These are phyloP conservation scores for Carex kokanica DNA, from an alignment of 176 grass and related monocot genomes.

Conservation along the genomic window DNA sequence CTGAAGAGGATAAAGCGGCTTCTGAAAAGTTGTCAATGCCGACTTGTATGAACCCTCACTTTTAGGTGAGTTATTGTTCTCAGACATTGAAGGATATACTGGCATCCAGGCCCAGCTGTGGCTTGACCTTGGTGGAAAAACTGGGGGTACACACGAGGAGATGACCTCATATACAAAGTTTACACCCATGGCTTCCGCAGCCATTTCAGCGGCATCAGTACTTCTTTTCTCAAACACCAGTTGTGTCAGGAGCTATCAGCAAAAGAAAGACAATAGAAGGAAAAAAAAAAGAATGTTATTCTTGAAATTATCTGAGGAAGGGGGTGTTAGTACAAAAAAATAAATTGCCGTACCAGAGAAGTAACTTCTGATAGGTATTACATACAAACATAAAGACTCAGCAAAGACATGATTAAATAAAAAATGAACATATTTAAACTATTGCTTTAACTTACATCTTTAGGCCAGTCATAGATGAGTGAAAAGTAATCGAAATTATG, in stretches of 20 bases:
- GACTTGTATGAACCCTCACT: constrained; percentile 45
- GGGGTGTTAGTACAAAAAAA: background rate
- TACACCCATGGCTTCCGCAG: constrained; percentile 82
- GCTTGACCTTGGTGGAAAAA: constrained; percentile 77
- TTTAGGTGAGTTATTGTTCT: constrained; percentile 32
- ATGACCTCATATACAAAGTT: constrained; percentile 97
- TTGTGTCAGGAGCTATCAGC: constrained; percentile 79
- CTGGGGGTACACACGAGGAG: constrained; percentile 89
- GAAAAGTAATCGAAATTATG: constrained; percentile 99
- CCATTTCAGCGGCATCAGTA: constrained; percentile 83
- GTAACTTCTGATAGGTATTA: constrained; percentile 7
- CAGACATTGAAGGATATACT: constrained; percentile 48
- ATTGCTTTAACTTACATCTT: constrained; percentile 69
- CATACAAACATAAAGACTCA: constrained; percentile 19
- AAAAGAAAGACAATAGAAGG: constrained; percentile 15
- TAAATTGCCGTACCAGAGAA: background rate
- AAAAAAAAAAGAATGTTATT: background rate
- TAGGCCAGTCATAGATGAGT: constrained; percentile 83
- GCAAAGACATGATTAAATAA: constrained; percentile 3
- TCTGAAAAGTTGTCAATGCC: constrained; percentile 39
- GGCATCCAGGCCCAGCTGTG: constrained; percentile 97
- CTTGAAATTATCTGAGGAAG: background rate
- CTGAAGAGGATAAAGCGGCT: constrained; percentile 80
- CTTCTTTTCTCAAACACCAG: constrained; percentile 91
- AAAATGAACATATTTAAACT: constrained; percentile 23